A percentile compares a stretch with the other conserved stretches of the same genome.
These are phyloP conservation scores for Sindora glabra DNA, from an alignment of 306 rosid genomes.

Conservation along the genomic window DNA sequence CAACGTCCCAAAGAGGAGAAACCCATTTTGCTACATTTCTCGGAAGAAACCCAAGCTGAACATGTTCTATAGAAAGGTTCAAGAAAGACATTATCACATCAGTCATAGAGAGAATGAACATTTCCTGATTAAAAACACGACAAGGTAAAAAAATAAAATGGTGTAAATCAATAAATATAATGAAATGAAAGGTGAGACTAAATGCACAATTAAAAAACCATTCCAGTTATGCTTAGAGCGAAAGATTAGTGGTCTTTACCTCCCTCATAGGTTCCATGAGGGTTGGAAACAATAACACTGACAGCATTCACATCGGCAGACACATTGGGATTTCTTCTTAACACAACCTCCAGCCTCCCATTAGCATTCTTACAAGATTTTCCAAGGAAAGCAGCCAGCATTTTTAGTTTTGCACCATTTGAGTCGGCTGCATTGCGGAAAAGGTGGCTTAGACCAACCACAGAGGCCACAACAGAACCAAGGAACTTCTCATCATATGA, in stretches of 20 bases:
- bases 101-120: constrained; percentile 7
- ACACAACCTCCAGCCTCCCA: constrained; percentile 35
- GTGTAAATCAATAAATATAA: constrained; percentile 7
- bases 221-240: no score
- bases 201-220: constrained; percentile 1
- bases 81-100: constrained; percentile 3
- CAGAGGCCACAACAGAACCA: constrained; percentile 64
- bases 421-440: constrained; percentile 51
- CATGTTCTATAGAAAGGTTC: constrained; percentile 30
- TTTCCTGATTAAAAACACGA: constrained; percentile 5
- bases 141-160: background rate
- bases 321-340: constrained; percentile 52
- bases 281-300: constrained; percentile 52
- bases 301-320: constrained; percentile 72
- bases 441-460: constrained; percentile 74
- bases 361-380: constrained; percentile 33
- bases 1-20: constrained; percentile 79
- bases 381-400: constrained; percentile 52
- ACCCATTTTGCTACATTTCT: constrained; percentile 71
- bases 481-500: constrained; percentile 33
- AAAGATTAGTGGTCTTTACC: constrained; percentile 39
- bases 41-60: constrained; percentile 75
- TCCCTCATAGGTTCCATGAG: constrained; percentile 34
- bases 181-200: background rate
- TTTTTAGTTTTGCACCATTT: constrained; percentile 44